Conservation (phyloP, 306 rosid species). For the Psophocarpus tetragonolobus region DNA sequence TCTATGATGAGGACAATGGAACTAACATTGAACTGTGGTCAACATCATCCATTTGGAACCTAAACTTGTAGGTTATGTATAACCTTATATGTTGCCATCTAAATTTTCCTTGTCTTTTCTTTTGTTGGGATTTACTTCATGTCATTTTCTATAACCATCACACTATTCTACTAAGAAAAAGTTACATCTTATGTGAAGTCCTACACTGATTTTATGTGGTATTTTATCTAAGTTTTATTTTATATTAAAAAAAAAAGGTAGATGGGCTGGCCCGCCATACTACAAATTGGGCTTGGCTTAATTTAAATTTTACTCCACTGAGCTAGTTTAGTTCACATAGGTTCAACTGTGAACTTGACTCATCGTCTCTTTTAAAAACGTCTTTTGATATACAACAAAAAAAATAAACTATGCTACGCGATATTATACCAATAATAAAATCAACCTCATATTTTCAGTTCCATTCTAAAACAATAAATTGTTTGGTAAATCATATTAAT, state of each 20-base stretch:
- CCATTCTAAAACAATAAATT: too few species aligned
- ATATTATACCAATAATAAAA: too few species aligned
- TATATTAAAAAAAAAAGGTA: too few species aligned
- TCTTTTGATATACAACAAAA: too few species aligned
- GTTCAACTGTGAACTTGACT: too few species aligned
- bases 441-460: background rate
- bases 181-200: too few species aligned
- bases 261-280: background rate
- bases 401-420: too few species aligned
- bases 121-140: background rate
- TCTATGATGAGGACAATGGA: constrained; percentile 3
- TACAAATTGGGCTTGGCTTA: background rate
- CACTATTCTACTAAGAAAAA: background rate
- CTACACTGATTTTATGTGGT: background rate
- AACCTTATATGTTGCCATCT: constrained; percentile 7
- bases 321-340: background rate
- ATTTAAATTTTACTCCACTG: background rate
- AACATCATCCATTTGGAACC: background rate
- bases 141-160: background rate
- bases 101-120: constrained; percentile 6
- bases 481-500: too few species aligned
- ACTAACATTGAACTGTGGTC: constrained; percentile 10
- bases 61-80: background rate
- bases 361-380: too few species aligned
- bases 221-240: background rate